Evolutionary conservation across 371 early-diverging fungal species (phyloP).

Genomic region (Mortierella sp.): DNA sequence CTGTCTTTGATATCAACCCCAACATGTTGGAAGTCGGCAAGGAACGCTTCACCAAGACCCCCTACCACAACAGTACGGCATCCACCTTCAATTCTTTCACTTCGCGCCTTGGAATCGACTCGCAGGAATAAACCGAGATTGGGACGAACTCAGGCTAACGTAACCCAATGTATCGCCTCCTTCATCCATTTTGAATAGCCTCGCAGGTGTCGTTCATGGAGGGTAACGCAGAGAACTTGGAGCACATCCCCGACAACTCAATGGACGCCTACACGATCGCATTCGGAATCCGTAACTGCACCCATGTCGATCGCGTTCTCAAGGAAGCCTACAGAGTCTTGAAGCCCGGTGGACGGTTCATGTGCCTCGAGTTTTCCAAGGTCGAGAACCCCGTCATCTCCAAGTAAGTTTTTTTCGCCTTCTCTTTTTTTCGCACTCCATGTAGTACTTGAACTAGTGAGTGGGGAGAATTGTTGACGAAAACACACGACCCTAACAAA

Average conservation of each 20-base stretch:
- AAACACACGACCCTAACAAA: neutral
- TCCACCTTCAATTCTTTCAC: too few relatives aligned
- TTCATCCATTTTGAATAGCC: slow-evolving; percentile 48
- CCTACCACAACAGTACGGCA: slow-evolving; percentile 71
- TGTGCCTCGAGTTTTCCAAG: slow-evolving; percentile 93
- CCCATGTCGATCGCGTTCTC: slow-evolving; percentile 91
- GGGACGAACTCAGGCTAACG: neutral
- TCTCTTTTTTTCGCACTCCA: neutral
- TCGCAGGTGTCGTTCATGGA: slow-evolving; percentile 78
- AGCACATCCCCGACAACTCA: slow-evolving; percentile 79
- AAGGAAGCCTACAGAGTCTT: slow-evolving; percentile 94
- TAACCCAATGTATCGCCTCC: too few relatives aligned
- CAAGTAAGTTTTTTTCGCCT: slow-evolving; percentile 62
- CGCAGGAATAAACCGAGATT: neutral
- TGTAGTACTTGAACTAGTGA: neutral
- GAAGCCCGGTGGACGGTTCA: slow-evolving; percentile 95
- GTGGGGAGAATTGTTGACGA: too few relatives aligned
- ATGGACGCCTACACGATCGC: slow-evolving; percentile 96
- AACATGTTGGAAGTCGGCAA: slow-evolving; percentile 95
- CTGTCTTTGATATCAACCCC: slow-evolving; percentile 96
- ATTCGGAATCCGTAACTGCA: slow-evolving; percentile 98
- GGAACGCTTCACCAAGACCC: slow-evolving; percentile 75
- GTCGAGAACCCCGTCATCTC: slow-evolving; percentile 92
- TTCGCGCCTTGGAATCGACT: neutral
- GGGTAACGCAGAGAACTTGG: slow-evolving; percentile 94